phyloP scores from a whole-genome alignment of 148 eudicot species.

The Rhododendron mucronatum region DNA sequence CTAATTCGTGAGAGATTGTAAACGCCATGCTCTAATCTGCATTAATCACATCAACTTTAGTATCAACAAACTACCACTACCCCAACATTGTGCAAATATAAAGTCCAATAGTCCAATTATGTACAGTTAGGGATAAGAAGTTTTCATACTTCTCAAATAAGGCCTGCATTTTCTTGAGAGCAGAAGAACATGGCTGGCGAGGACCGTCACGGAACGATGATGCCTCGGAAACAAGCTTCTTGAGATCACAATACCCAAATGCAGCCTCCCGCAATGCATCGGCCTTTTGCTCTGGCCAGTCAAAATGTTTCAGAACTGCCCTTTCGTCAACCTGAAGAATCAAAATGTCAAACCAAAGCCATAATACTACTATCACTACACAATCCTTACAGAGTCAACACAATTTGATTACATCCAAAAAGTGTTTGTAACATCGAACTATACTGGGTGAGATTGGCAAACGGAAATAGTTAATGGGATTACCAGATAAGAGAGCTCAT shows the following conservation, averaged over 20 bases:
- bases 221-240: constrained; percentile 80
- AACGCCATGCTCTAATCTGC: constrained; percentile 85
- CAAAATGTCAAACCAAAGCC: neutral
- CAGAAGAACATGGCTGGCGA: constrained; percentile 65
- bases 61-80: neutral
- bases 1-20: constrained; percentile 85
- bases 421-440: neutral
- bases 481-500: constrained; percentile 93
- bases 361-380: neutral
- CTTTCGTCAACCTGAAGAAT: constrained; percentile 80
- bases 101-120: neutral
- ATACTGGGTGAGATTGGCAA: neutral
- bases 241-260: constrained; percentile 86
- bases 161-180: constrained; percentile 92
- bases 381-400: neutral
- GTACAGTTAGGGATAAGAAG: neutral
- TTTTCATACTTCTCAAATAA: constrained; percentile 71
- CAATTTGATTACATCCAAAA: neutral
- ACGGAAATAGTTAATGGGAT: neutral
- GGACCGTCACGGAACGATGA: constrained; percentile 60
- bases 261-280: constrained; percentile 98
- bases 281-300: constrained; percentile 96
- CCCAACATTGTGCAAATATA: neutral
- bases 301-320: constrained; percentile 89
- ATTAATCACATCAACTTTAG: neutral